Conservation (phyloP, 148 eudicot genomes). For the Dianthus caryophyllus region DNA sequence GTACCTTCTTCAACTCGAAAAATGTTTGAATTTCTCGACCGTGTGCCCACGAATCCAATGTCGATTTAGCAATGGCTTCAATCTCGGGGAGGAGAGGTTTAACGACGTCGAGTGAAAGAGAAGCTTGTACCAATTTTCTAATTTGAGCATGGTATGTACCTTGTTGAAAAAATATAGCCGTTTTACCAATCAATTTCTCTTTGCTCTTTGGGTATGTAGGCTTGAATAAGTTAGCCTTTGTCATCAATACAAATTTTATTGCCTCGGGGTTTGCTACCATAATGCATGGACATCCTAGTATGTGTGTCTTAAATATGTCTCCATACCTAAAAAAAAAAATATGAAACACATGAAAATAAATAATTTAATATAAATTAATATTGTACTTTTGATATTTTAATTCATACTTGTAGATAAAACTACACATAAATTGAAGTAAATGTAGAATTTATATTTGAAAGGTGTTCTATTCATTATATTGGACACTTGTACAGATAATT, state of each 20-base stretch:
- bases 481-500: too few relatives aligned
- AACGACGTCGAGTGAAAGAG: constrained; percentile 32
- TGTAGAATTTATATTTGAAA: too few relatives aligned
- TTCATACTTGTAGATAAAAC: too few relatives aligned
- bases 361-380: neutral
- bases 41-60: constrained; percentile 38
- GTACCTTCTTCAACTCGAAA: constrained; percentile 36
- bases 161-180: constrained; percentile 76
- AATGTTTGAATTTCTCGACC: constrained; percentile 25
- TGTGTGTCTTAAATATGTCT: constrained; percentile 75
- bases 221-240: constrained; percentile 70
- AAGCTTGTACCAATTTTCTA: constrained; percentile 48
- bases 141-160: constrained; percentile 56
- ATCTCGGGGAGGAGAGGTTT: constrained; percentile 33
- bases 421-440: too few relatives aligned
- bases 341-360: neutral
- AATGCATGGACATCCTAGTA: constrained; percentile 82
- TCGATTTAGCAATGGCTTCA: constrained; percentile 35
- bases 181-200: constrained; percentile 65
- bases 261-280: constrained; percentile 84
- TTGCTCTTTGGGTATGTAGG: constrained; percentile 87
- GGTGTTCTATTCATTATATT: too few relatives aligned
- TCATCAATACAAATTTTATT: constrained; percentile 54
- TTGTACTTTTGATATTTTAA: too few relatives aligned
- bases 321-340: constrained; percentile 52